These are phyloP conservation scores for Sporisorium sorghi DNA, from an alignment of 1,284 basidiomycete genomes.

Conservation along the genomic window DNA sequence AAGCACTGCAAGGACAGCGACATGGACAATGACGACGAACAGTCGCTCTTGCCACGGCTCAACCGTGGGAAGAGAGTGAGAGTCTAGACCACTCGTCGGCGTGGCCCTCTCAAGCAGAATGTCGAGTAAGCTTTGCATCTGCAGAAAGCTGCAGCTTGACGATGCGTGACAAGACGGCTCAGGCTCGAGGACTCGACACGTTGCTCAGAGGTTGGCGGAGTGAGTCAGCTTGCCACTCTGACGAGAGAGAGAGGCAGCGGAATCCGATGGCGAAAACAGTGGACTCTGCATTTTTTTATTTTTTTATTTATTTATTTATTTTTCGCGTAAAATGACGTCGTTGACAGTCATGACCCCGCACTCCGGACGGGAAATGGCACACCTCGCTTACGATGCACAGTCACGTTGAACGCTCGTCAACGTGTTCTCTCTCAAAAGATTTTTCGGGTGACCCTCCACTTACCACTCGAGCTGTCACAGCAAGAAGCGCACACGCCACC, in stretches of 20 bases:
- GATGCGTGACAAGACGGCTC: not conserved
- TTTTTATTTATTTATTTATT: too few species aligned
- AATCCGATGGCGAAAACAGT: too few species aligned
- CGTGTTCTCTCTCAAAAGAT: slow-evolving; percentile 13
- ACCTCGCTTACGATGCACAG: slow-evolving; percentile 11
- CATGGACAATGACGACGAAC: too few species aligned
- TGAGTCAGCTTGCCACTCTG: slow-evolving; percentile 13
- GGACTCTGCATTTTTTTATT: too few species aligned
- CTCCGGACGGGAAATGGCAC: not conserved
- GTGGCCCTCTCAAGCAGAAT: too few species aligned
- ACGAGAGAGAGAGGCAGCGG: too few species aligned
- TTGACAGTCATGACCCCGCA: slow-evolving; percentile 46
- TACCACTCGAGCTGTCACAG: not conserved
- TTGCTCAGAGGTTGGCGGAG: not conserved
- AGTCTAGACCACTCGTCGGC: too few species aligned
- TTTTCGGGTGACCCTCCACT: slow-evolving; percentile 18
- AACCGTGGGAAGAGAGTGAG: too few species aligned
- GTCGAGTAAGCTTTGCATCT: too few species aligned
- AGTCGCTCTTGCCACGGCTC: too few species aligned
- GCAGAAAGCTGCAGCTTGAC: too few species aligned
- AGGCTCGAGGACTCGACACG: not conserved
- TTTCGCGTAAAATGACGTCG: slow-evolving; percentile 33
- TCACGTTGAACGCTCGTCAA: not conserved
- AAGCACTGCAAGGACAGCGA: too few species aligned
- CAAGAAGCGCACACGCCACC: not conserved